Percentiles rank a stretch among this genome's conserved stretches.
Evolutionary conservation across 192 early-diverging fungal genomes (phyloP).

Genomic region (Geosiphon pyriformis): DNA sequence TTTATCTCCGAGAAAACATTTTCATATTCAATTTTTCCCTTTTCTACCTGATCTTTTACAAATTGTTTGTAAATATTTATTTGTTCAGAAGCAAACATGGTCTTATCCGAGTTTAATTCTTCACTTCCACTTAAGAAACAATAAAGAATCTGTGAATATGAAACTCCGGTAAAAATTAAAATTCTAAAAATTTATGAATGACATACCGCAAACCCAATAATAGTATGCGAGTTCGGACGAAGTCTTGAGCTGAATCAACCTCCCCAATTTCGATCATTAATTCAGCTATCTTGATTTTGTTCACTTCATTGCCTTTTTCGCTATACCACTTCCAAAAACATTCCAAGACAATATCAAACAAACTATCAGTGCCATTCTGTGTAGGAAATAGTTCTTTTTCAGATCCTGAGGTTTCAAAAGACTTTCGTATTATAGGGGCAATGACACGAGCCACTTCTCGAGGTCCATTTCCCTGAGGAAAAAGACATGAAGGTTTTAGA

Average conservation of each 20-base stretch:
- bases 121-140: too few relatives aligned
- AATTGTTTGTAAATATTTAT: not conserved
- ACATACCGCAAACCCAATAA: slow-evolving; percentile 2
- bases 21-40: not conserved
- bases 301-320: not conserved
- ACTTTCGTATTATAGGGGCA: not conserved
- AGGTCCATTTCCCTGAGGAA: not conserved
- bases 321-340: not conserved
- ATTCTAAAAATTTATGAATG: too few relatives aligned
- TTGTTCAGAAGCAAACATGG: not conserved
- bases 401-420: not conserved
- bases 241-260: not conserved
- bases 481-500: too few relatives aligned
- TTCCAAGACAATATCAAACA: not conserved
- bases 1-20: not conserved
- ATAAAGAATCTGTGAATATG: too few relatives aligned
- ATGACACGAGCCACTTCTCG: not conserved
- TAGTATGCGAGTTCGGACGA: not conserved
- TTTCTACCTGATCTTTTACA: not conserved
- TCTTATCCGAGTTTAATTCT: too few relatives aligned
- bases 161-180: too few relatives aligned
- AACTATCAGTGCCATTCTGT: too few relatives aligned
- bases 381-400: too few relatives aligned
- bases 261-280: not conserved
- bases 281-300: not conserved